A percentile compares a stretch with the other conserved stretches of the same genome.
Evolutionary conservation across 352 stramenopile species (phyloP).

Genomic region (Pythium phragmitis): DNA sequence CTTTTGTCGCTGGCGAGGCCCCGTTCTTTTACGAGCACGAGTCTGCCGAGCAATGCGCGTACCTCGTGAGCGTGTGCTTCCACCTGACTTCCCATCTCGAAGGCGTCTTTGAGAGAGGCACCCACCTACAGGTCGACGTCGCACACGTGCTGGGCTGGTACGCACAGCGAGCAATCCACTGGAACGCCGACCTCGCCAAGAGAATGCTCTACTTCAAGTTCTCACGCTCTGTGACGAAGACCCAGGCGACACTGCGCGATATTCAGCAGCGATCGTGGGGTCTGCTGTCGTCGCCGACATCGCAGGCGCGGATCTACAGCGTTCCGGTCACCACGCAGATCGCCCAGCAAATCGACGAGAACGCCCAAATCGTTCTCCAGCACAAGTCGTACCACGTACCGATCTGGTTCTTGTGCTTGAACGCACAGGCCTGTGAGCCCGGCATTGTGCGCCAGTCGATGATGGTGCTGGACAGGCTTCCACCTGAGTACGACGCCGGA

Average conservation of each 20-base stretch:
- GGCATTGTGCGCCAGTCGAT: constrained; percentile 4
- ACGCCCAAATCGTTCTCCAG: constrained; percentile 15
- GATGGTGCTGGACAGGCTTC: constrained; percentile 11
- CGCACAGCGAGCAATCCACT: constrained; percentile 11
- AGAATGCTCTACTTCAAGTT: constrained; percentile 14
- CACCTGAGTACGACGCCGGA: background rate
- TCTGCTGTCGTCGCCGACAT: constrained; percentile 2
- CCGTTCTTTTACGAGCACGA: constrained; percentile 2
- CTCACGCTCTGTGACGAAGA: background rate
- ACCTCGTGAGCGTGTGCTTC: constrained; percentile 14
- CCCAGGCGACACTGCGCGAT: background rate
- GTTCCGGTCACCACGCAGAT: background rate
- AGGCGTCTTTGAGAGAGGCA: background rate
- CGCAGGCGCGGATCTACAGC: constrained; percentile 14
- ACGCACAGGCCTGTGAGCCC: constrained; percentile 2
- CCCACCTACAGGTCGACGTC: constrained; percentile 2
- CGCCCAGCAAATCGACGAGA: constrained; percentile 13
- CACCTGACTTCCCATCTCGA: constrained; percentile 2
- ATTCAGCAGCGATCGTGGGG: constrained; percentile 10
- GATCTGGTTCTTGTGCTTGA: constrained; percentile 12
- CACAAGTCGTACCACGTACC: constrained; percentile 5
- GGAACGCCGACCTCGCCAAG: constrained; percentile 1
- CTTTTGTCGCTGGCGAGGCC: background rate
- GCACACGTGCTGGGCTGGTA: constrained; percentile 7
- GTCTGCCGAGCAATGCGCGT: background rate